These are phyloP conservation scores for Mycena capillaripes DNA, from an alignment of 768 basidiomycete species.

Conservation along the genomic window DNA sequence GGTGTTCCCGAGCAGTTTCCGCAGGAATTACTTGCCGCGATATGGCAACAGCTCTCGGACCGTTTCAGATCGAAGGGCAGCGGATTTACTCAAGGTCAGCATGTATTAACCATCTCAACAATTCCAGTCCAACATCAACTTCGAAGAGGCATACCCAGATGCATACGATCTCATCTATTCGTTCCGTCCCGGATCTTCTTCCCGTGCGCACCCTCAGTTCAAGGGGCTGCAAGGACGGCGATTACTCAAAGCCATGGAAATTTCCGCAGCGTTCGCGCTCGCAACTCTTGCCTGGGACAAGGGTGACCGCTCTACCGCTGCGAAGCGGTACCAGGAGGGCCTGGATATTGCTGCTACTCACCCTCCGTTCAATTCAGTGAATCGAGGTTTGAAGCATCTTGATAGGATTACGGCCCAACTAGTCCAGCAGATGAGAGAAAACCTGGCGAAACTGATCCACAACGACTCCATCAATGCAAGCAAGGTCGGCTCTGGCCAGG, in stretches of 20 bases:
- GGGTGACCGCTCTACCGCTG: constrained; percentile 47
- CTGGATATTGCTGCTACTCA: constrained; percentile 46
- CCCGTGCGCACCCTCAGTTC: constrained; percentile 39
- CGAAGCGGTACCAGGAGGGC: constrained; percentile 49
- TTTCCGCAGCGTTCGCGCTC: constrained; percentile 45
- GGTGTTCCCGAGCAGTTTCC: constrained; percentile 39
- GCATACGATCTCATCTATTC: constrained; percentile 46
- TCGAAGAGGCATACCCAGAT: constrained; percentile 41
- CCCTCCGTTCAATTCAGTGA: constrained; percentile 30
- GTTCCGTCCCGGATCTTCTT: constrained; percentile 41
- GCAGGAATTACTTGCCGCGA: constrained; percentile 40
- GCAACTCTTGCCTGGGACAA: constrained; percentile 49
- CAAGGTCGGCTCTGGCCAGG: constrained; percentile 20
- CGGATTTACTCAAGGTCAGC: constrained; percentile 16
- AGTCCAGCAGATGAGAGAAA: constrained; percentile 38
- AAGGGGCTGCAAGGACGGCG: constrained; percentile 37
- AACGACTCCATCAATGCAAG: constrained; percentile 41
- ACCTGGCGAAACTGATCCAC: constrained; percentile 39
- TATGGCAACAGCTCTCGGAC: constrained; percentile 46
- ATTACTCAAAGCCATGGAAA: constrained; percentile 49
- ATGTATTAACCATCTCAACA: constrained; percentile 36
- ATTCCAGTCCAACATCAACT: constrained; percentile 17
- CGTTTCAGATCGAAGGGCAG: constrained; percentile 35
- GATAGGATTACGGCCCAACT: constrained; percentile 41
- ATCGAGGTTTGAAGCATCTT: constrained; percentile 34